A percentile compares a stretch with the other conserved stretches of the same genome.
phyloP scores from a whole-genome alignment of 495 filamentous ascomycete species.

The Hypoxylon subgilvum region DNA sequence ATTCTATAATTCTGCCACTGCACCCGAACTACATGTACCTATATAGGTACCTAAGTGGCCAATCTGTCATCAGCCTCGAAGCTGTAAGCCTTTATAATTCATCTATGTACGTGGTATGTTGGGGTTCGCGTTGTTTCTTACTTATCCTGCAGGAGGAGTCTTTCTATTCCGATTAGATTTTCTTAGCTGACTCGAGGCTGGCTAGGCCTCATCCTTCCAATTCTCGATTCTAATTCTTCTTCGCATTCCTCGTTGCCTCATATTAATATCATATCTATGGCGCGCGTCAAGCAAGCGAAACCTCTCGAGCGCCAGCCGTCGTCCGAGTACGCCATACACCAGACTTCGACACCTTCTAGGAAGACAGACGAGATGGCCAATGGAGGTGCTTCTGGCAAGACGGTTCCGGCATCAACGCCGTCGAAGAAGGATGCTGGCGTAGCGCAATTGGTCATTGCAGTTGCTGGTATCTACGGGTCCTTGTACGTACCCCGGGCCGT shows the following conservation, averaged over 20 bases:
- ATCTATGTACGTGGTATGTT: background rate
- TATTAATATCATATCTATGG: constrained; percentile 67
- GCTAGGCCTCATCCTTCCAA: constrained; percentile 2
- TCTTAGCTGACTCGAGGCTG: too few relatives aligned
- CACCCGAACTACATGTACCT: background rate
- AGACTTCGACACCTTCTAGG: constrained; percentile 45
- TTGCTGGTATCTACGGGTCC: constrained; percentile 91
- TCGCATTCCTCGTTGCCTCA: too few relatives aligned
- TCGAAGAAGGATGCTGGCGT: constrained; percentile 58
- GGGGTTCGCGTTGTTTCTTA: background rate
- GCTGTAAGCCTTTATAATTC: constrained; percentile 10
- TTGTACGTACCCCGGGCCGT: constrained; percentile 68
- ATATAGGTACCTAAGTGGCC: constrained; percentile 25
- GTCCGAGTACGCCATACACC: constrained; percentile 61
- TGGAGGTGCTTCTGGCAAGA: constrained; percentile 45
- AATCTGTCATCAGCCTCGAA: constrained; percentile 41
- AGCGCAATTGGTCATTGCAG: constrained; percentile 80
- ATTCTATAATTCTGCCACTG: constrained; percentile 42
- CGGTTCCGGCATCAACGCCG: constrained; percentile 24
- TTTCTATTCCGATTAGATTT: too few relatives aligned
- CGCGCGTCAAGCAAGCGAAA: constrained; percentile 70
- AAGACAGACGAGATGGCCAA: constrained; percentile 42
- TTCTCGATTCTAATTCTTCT: constrained; percentile 1
- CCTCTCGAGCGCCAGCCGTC: constrained; percentile 71
- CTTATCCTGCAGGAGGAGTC: too few relatives aligned